phyloP scores from a whole-genome alignment of 768 basidiomycete species.

The Glaciozyma antarctica region DNA sequence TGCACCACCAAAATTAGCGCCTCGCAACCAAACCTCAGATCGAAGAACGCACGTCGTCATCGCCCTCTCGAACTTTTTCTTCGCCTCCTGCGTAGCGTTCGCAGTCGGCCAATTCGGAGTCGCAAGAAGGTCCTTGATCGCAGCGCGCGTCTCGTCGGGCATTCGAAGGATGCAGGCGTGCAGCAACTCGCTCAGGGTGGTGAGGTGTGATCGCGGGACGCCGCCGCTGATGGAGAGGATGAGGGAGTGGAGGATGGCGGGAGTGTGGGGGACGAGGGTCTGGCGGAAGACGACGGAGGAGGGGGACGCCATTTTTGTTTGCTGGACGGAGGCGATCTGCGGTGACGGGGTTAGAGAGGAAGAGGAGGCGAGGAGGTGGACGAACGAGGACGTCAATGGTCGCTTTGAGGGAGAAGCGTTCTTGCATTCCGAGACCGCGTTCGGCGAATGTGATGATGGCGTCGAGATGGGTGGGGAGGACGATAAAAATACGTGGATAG shows the following conservation, averaged over 20 bases:
- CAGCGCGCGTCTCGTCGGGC: conserved; percentile 36
- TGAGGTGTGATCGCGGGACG: conserved; percentile 42
- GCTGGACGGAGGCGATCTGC: conserved; percentile 23
- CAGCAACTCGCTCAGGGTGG: conserved; percentile 42
- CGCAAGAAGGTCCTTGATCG: conserved; percentile 35
- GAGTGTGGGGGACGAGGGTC: conserved; percentile 33
- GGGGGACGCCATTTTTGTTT: conserved; percentile 33
- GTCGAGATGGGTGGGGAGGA: conserved; percentile 35
- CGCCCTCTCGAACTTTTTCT: conserved; percentile 35
- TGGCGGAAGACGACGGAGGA: conserved; percentile 34
- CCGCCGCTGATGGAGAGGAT: conserved; percentile 38
- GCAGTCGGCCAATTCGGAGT: conserved; percentile 38
- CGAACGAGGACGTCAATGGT: conserved; percentile 41
- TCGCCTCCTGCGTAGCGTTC: conserved; percentile 37
- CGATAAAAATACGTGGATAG: conserved; percentile 37
- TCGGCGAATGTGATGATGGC: conserved; percentile 39
- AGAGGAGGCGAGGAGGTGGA: conserved; percentile 1
- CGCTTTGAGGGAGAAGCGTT: conserved; percentile 41
- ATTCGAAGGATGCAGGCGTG: conserved; percentile 39
- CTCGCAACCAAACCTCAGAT: background rate
- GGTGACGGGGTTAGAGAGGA: background rate
- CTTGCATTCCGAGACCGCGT: conserved; percentile 39
- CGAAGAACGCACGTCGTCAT: conserved; percentile 11
- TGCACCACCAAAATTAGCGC: background rate
- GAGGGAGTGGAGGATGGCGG: conserved; percentile 37